These are phyloP conservation scores for Neopestalotiopsis rosae DNA, from an alignment of 2,329 filamentous ascomycete genomes.

Conservation along the genomic window DNA sequence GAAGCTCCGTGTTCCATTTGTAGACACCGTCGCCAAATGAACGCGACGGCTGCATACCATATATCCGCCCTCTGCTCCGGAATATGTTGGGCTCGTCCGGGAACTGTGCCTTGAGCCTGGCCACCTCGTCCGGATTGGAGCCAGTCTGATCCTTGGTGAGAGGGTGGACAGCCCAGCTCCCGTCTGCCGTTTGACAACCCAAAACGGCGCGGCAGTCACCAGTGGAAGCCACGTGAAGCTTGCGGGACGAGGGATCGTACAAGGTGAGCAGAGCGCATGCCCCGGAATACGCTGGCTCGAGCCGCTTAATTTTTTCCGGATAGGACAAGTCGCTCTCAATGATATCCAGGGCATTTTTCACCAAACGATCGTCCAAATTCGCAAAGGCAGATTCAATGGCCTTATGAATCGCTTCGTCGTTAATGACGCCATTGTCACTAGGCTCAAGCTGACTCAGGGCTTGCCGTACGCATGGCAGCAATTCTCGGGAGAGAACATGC, in stretches of 20 bases:
- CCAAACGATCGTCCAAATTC: slow-evolving; percentile 39
- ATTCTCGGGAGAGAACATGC: slow-evolving; percentile 34
- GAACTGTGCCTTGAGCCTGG: slow-evolving; percentile 60
- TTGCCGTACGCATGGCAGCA: slow-evolving; percentile 36
- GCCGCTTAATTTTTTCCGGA: slow-evolving; percentile 34
- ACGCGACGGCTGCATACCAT: slow-evolving; percentile 66
- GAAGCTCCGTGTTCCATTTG: slow-evolving; percentile 66
- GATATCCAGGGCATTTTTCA: slow-evolving; percentile 31
- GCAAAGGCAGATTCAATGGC: slow-evolving; percentile 45
- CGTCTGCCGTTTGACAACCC: slow-evolving; percentile 50
- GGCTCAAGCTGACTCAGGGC: slow-evolving; percentile 27
- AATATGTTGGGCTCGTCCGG: slow-evolving; percentile 66
- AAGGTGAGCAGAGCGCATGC: slow-evolving; percentile 68
- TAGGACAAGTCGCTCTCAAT: slow-evolving; percentile 36
- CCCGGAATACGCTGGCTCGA: slow-evolving; percentile 48
- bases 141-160: slow-evolving; percentile 72
- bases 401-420: slow-evolving; percentile 34
- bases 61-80: slow-evolving; percentile 58
- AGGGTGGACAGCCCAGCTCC: slow-evolving; percentile 55
- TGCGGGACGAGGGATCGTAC: slow-evolving; percentile 57
- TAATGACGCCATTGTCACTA: slow-evolving; percentile 19
- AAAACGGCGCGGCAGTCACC: slow-evolving; percentile 73
- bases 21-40: slow-evolving; percentile 73
- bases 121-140: slow-evolving; percentile 63
- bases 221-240: slow-evolving; percentile 64